Evolutionary conservation across 2,329 filamentous ascomycete genomes (phyloP), one percentile per base, ranked within the genome.

Genomic region (Neonectria faginata): DNA sequence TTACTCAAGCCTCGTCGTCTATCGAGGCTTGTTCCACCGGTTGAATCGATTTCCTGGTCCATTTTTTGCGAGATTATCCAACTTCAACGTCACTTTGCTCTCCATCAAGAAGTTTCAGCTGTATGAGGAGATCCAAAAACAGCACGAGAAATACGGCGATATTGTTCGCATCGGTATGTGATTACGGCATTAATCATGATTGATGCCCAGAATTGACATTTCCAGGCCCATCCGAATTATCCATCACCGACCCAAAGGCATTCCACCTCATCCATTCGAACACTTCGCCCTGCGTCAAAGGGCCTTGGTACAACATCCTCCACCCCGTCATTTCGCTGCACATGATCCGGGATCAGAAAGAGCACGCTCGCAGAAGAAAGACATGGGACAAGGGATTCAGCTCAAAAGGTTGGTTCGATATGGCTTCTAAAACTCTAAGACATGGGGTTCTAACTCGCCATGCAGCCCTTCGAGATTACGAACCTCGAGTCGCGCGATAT

Each of bases 351-450:
- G 29, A 68, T 0, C 57, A 47, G 1, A 67, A 57, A n/a, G n/a
- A 54, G 2, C 70, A 72, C 42, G 57, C 57, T 0, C 39, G 8
- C 8, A 59, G 70, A 8, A 58, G 70, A 3, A 70, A 67, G 33
- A 42, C 61, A 0, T 72, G 70, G 70, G 70, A 71, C 0, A 67
- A 62, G 14, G 70, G 58, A 0, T 70, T 72, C 9, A 70, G 62
- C 10, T 44, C 67, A 0, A 72, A 69, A 60, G 67, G 68, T 67
- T 31, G 0, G 11, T 18, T 2, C 22, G 22, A 3, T 2, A 25
- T 4, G 1, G 1, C 14, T 25, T 25, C 25, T 25, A 16, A 5
- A 25, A 11, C 18, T 3, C 2, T 6, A 5, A 25, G 25, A 6
- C 5, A 25, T 25, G 5, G 25, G 5, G 5, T 6, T 25, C 25